A percentile compares a stretch with the other conserved stretches of the same genome.
These are phyloP conservation scores for Aspergillus jensenii DNA, from an alignment of 2,329 filamentous ascomycete species.

Conservation along the genomic window DNA sequence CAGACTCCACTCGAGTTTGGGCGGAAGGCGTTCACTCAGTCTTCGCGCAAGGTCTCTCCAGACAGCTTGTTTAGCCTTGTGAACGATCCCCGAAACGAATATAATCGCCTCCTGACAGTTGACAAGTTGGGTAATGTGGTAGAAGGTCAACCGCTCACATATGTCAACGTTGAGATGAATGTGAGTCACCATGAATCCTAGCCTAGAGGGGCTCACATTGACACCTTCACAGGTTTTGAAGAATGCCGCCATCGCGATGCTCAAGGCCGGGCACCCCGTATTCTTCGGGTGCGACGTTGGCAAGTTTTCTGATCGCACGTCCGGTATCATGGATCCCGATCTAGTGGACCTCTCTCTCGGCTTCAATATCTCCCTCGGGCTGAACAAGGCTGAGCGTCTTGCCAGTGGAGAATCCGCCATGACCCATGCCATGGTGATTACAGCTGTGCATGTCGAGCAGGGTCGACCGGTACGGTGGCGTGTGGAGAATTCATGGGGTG, in stretches of 20 bases:
- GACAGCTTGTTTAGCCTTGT: slow-evolving; percentile 69
- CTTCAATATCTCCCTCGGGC: slow-evolving; percentile 72
- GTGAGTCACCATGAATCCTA: not conserved
- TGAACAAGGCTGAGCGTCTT: slow-evolving; percentile 75
- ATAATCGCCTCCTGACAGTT: slow-evolving; percentile 71
- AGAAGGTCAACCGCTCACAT: slow-evolving; percentile 71
- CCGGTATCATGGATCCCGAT: slow-evolving; percentile 77
- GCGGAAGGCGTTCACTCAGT: slow-evolving; percentile 24
- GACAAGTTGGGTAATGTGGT: slow-evolving; percentile 78
- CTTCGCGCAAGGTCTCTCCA: not conserved
- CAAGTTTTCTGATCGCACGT: slow-evolving; percentile 67
- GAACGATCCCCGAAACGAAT: slow-evolving; percentile 78
- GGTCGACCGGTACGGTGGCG: slow-evolving; percentile 73
- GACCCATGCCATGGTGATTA: slow-evolving; percentile 93
- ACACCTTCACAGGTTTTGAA: slow-evolving; percentile 58
- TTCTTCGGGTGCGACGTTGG: slow-evolving; percentile 91
- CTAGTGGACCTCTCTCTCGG: slow-evolving; percentile 79
- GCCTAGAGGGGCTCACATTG: not conserved
- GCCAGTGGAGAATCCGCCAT: slow-evolving; percentile 74
- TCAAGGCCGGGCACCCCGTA: slow-evolving; percentile 73
- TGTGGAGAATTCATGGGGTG: slow-evolving; percentile 85
- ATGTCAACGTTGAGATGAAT: slow-evolving; percentile 76
- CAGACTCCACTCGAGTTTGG: slow-evolving; percentile 72
- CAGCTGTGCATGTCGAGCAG: slow-evolving; percentile 74
- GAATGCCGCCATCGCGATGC: slow-evolving; percentile 70